Conservation (phyloP, 441 rosid genomes). For the Populus hybrid region DNA sequence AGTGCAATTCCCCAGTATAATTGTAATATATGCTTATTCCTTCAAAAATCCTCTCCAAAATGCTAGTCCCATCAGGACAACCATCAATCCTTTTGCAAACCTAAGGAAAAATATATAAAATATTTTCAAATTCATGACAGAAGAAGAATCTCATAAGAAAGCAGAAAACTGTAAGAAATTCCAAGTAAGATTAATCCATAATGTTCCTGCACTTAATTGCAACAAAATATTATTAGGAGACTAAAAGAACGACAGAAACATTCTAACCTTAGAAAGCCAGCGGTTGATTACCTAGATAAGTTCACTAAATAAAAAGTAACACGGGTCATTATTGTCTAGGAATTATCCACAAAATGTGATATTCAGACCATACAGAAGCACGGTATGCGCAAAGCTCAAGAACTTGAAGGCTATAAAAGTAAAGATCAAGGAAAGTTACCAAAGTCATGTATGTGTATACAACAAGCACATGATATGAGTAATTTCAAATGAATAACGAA, state of each 20-base stretch:
- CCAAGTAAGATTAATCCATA: neutral
- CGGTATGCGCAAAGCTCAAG: too few species aligned
- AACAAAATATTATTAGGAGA: neutral
- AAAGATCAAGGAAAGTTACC: neutral
- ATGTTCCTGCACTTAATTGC: neutral
- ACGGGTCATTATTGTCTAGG: neutral
- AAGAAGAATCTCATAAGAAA: neutral
- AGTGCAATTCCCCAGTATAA: conserved; percentile 57
- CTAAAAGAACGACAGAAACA: neutral
- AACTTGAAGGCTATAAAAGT: neutral
- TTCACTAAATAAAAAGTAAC: neutral
- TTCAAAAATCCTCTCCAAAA: conserved; percentile 59
- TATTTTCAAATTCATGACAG: neutral
- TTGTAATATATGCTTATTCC: conserved; percentile 75
- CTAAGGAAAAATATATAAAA: conserved; percentile 26
- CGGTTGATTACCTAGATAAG: neutral
- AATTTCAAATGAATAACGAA: neutral
- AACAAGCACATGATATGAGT: neutral
- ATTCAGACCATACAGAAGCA: too few species aligned
- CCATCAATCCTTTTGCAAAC: conserved; percentile 72
- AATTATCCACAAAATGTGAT: neutral
- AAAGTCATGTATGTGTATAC: neutral
- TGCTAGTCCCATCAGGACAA: conserved; percentile 44
- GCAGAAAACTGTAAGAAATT: neutral
- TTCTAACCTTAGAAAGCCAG: neutral